Evolutionary conservation across 306 rosid genomes (phyloP).

Genomic region (Prunus persica): Prunus_persica_NCBIv2 NC_034009.1:33097501-33098000

Average conservation of each 20-base stretch:
- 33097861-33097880: conserved; percentile 21
- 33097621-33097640: neutral
- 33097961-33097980: conserved; percentile 6
- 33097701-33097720: conserved; percentile 55
- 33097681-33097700: conserved; percentile 46
- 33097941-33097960: conserved; percentile 11
- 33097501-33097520: neutral
- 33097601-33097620: neutral
- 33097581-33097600: neutral
- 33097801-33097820: conserved; percentile 14
- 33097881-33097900: conserved; percentile 16
- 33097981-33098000: conserved; percentile 1
- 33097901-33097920: conserved; percentile 4
- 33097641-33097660: neutral
- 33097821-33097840: conserved; percentile 26
- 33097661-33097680: conserved; percentile 19
- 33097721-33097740: conserved; percentile 53
- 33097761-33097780: conserved; percentile 41
- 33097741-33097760: conserved; percentile 53
- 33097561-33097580: neutral
- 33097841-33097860: conserved; percentile 21
- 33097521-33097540: neutral
- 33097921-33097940: conserved; percentile 2
- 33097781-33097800: conserved; percentile 36
- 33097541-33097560: neutral